A percentile compares a stretch with the other conserved stretches of the same genome.
phyloP scores from a whole-genome alignment of 192 early-diverging fungal species.

The Podila epigama region DNA sequence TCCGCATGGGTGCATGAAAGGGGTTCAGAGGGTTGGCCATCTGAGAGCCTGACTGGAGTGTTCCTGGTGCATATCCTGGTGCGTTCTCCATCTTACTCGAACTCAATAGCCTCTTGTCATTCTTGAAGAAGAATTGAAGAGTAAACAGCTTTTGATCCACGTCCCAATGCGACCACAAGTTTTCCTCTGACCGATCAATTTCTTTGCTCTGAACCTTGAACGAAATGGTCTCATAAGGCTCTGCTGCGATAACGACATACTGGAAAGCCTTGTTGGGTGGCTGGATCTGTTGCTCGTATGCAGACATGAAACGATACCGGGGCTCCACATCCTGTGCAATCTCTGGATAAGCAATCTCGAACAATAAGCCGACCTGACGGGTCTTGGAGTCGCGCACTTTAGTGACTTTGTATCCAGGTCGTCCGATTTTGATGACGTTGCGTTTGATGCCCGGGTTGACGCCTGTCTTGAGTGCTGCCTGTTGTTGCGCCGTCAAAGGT shows the following conservation, averaged over 20 bases:
- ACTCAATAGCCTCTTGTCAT: conserved; percentile 52
- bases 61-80: conserved; percentile 21
- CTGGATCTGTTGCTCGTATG: conserved; percentile 94
- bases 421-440: conserved; percentile 92
- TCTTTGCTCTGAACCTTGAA: conserved; percentile 96
- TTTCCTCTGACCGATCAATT: conserved; percentile 86
- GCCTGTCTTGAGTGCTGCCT: conserved; percentile 54
- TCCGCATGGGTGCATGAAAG: conserved; percentile 48
- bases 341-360: conserved; percentile 96
- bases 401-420: conserved; percentile 93
- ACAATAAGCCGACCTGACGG: conserved; percentile 87
- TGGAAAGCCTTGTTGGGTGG: conserved; percentile 87
- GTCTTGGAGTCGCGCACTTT: conserved; percentile 91
- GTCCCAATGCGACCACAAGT: conserved; percentile 96
- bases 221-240: conserved; percentile 94
- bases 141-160: conserved; percentile 85
- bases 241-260: conserved; percentile 94
- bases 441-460: conserved; percentile 63
- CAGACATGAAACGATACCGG: conserved; percentile 94
- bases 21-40: conserved; percentile 49
- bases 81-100: conserved; percentile 45
- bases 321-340: conserved; percentile 85
- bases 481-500: conserved; percentile 44
- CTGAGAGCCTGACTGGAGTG: conserved; percentile 17
- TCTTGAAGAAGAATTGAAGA: conserved; percentile 93